phyloP scores from a whole-genome alignment of 2,329 filamentous ascomycete genomes.

The Alternaria tenuissima region DNA sequence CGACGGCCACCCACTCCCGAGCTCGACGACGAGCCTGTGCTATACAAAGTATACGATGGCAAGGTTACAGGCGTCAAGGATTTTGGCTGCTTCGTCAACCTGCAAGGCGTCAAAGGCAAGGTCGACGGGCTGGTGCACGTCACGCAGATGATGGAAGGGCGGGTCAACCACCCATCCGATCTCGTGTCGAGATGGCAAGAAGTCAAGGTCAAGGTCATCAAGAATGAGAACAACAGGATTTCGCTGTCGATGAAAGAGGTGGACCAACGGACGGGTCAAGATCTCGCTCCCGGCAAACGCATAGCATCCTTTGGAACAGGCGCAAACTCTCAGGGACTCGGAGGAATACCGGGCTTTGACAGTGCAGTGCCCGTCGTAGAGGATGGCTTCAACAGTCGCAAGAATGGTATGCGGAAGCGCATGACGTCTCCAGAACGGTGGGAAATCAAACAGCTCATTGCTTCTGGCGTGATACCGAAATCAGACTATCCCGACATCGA shows the following conservation, averaged over 20 bases:
- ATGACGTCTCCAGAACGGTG: constrained; percentile 97
- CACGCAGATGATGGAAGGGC: constrained; percentile 83
- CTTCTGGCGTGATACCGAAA: constrained; percentile 90
- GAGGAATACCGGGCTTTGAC: constrained; percentile 64
- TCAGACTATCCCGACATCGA: constrained; percentile 94
- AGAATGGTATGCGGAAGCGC: constrained; percentile 75
- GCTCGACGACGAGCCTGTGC: constrained; percentile 79
- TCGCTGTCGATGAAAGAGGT: constrained; percentile 98
- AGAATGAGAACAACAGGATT: constrained; percentile 81
- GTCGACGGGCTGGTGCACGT: constrained; percentile 94
- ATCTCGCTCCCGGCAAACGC: constrained; percentile 78
- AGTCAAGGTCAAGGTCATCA: constrained; percentile 92
- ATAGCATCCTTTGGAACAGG: constrained; percentile 73
- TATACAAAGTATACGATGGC: constrained; percentile 90
- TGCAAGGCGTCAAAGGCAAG: constrained; percentile 86
- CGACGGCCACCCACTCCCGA: constrained; percentile 73
- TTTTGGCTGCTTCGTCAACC: constrained; percentile 93
- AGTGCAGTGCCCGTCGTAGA: constrained; percentile 69
- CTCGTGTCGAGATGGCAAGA: constrained; percentile 79
- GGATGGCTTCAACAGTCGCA: constrained; percentile 59
- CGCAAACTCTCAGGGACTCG: constrained; percentile 85
- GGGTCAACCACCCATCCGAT: constrained; percentile 92
- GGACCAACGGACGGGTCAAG: constrained; percentile 85
- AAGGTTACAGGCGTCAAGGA: constrained; percentile 92
- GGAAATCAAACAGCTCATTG: constrained; percentile 97